phyloP scores from a whole-genome alignment of 305 asterid genomes.

The Solanum hybrid region DNA sequence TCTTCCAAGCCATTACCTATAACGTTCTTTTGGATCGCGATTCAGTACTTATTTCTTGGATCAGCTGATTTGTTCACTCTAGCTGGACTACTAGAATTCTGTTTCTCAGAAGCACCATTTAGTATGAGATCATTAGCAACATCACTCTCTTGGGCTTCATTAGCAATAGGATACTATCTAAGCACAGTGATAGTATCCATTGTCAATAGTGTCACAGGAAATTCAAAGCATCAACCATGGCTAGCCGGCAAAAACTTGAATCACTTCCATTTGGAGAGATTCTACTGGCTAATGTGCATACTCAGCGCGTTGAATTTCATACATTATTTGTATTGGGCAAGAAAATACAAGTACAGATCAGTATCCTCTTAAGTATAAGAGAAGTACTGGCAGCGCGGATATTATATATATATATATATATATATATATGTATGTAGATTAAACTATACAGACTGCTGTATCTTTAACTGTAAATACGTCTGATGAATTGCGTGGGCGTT shows the following conservation, averaged over 20 bases:
- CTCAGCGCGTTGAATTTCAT: constrained; percentile 65
- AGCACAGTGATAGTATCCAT: constrained; percentile 64
- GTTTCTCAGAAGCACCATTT: constrained; percentile 80
- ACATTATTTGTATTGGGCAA: constrained; percentile 73
- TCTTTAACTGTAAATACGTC: not conserved
- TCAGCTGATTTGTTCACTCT: constrained; percentile 84
- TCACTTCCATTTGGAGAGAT: constrained; percentile 55
- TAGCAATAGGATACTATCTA: constrained; percentile 76
- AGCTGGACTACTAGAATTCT: constrained; percentile 79
- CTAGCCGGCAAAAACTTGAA: constrained; percentile 61
- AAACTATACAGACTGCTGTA: not conserved
- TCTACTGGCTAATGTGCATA: constrained; percentile 76
- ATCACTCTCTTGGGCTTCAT: constrained; percentile 67
- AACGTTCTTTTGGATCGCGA: constrained; percentile 65
- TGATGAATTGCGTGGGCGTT: not conserved
- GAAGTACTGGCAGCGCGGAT: not conserved
- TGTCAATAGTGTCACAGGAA: constrained; percentile 52
- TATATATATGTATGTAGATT: not conserved
- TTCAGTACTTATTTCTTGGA: constrained; percentile 73
- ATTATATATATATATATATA: not conserved
- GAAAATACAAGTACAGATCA: constrained; percentile 50
- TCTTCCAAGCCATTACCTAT: constrained; percentile 46
- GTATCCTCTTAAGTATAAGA: not conserved
- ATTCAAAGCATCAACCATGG: constrained; percentile 45
- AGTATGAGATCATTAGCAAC: constrained; percentile 83